Percentiles rank a stretch among this genome's conserved stretches.
Conservation (phyloP, 345 rosid species). For the Syzygium aqueum region DNA sequence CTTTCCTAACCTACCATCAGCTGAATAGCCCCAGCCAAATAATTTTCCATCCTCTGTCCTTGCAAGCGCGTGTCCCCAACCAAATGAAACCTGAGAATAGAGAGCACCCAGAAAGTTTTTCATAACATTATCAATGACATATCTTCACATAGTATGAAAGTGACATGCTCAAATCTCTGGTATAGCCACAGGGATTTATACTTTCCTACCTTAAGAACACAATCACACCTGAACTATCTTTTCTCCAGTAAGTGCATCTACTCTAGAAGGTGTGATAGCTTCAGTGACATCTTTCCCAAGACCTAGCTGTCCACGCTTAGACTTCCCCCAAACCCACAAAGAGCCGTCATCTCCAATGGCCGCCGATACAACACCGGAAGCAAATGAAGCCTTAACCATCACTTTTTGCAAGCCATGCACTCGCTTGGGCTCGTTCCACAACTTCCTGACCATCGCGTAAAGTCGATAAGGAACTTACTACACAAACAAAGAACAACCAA, state of each 20-base stretch:
- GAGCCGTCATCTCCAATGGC: constrained; percentile 76
- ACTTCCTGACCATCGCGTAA: constrained; percentile 17
- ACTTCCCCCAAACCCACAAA: constrained; percentile 95
- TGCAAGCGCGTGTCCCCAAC: constrained; percentile 94
- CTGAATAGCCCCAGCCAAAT: constrained; percentile 91
- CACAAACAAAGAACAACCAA: background rate
- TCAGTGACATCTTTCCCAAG: constrained; percentile 56
- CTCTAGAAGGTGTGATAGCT: constrained; percentile 49
- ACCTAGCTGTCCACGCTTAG: constrained; percentile 97
- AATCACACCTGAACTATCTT: constrained; percentile 63
- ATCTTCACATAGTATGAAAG: background rate
- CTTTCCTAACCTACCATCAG: constrained; percentile 82
- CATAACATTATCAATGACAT: background rate
- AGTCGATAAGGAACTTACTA: background rate
- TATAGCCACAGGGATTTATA: background rate
- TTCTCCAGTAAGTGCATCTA: constrained; percentile 50
- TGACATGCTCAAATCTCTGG: background rate
- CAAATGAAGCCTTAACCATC: constrained; percentile 47
- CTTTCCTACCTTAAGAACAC: constrained; percentile 11
- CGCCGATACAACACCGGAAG: constrained; percentile 82
- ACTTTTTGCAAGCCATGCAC: constrained; percentile 59
- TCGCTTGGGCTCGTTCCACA: constrained; percentile 57
- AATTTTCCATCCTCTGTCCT: constrained; percentile 56
- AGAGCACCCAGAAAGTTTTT: background rate
- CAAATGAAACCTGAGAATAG: constrained; percentile 64